These are phyloP conservation scores for Myriosclerotinia duriaeana DNA, from an alignment of 2,329 filamentous ascomycete species.

Conservation along the genomic window DNA sequence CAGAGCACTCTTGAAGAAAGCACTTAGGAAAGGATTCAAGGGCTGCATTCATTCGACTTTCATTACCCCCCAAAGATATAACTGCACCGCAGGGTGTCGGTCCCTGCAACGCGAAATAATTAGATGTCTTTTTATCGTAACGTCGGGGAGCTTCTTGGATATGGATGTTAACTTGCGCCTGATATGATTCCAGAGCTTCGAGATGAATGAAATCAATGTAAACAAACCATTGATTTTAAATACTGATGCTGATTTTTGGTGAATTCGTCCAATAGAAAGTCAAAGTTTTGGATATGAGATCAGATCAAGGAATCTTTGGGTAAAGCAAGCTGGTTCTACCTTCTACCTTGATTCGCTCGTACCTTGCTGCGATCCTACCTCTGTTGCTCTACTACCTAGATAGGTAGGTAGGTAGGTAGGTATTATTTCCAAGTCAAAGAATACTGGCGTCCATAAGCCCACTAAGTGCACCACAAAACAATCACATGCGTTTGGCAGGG, in stretches of 20 bases:
- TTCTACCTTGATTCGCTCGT: neutral
- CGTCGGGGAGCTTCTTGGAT: conserved; percentile 10
- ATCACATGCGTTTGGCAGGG: conserved; percentile 17
- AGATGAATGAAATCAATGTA: conserved; percentile 6
- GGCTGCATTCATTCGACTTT: conserved; percentile 79
- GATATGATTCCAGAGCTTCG: conserved; percentile 7
- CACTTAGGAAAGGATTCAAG: conserved; percentile 96
- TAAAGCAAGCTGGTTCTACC: conserved; percentile 8
- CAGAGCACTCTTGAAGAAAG: conserved; percentile 97
- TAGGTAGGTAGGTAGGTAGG: too few relatives aligned
- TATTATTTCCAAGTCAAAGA: conserved; percentile 8
- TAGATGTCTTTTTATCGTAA: conserved; percentile 11
- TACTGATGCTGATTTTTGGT: neutral
- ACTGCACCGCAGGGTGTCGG: conserved; percentile 34
- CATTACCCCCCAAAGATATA: conserved; percentile 34
- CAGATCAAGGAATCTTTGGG: conserved; percentile 12
- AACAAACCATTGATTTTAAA: conserved; percentile 11
- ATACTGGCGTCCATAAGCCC: conserved; percentile 21
- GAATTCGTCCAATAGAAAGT: neutral
- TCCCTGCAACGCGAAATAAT: conserved; percentile 29
- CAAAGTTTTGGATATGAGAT: conserved; percentile 5
- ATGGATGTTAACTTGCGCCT: conserved; percentile 7
- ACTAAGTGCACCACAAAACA: conserved; percentile 18
- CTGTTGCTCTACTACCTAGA: neutral
- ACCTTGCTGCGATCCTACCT: conserved; percentile 13